Percentiles rank a stretch among this genome's conserved stretches.
phyloP scores from a whole-genome alignment of 2,329 filamentous ascomycete genomes.

The Cytospora paraplurivora region DNA sequence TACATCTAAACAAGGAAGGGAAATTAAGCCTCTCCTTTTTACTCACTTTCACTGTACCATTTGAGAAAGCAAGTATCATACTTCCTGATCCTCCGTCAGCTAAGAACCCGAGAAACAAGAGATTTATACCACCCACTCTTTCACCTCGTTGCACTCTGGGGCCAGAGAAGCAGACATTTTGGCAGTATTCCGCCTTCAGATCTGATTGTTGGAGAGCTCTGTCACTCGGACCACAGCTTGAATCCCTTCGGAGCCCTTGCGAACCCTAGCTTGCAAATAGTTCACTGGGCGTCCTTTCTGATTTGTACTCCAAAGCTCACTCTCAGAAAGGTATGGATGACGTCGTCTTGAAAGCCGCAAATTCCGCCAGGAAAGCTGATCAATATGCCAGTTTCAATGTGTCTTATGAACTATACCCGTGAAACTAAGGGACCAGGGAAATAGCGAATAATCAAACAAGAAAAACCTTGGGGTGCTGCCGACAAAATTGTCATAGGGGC shows the following conservation, averaged over 20 bases:
- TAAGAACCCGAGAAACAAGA: neutral
- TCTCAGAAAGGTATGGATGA: no score
- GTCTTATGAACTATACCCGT: no score
- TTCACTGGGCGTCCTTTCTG: no score
- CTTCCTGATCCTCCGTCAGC: slow-evolving; percentile 55
- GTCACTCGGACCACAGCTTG: no score
- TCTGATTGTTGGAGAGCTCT: neutral
- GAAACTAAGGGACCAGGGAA: no score
- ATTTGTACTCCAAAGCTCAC: no score
- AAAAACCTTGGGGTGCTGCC: neutral
- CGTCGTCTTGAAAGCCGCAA: no score
- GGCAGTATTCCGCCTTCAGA: slow-evolving; percentile 8
- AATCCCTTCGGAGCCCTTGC: no score
- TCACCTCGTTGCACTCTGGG: slow-evolving; percentile 91
- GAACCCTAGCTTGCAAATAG: no score
- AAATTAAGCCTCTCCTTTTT: slow-evolving; percentile 20
- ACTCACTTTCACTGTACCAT: slow-evolving; percentile 98
- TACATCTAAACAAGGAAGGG: neutral
- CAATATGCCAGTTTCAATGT: no score
- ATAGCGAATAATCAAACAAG: neutral
- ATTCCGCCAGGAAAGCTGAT: no score
- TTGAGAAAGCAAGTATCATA: slow-evolving; percentile 98
- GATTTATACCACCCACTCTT: slow-evolving; percentile 70
- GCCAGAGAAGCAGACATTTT: slow-evolving; percentile 92
- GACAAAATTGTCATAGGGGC: neutral